Conservation (phyloP, 257 asterid genomes). For the Solanum dulcamara region DNA sequence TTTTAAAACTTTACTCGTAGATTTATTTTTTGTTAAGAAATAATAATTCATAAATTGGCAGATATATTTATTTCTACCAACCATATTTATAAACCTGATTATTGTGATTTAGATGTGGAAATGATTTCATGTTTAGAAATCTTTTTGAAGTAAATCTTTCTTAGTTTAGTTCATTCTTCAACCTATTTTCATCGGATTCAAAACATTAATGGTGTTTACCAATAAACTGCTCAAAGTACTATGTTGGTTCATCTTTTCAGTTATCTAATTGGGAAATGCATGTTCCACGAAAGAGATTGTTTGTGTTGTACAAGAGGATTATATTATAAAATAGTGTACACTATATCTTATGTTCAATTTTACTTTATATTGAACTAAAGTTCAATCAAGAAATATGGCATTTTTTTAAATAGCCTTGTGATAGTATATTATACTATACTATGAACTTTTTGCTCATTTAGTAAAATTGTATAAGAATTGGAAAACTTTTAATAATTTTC, state of each 20-base stretch:
- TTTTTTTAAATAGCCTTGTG: too few relatives aligned
- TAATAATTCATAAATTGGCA: too few relatives aligned
- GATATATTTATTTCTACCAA: too few relatives aligned
- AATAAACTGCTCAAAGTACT: background rate
- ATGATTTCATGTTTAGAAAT: background rate
- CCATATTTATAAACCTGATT: too few relatives aligned
- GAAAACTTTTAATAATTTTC: too few relatives aligned
- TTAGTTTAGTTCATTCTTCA: background rate
- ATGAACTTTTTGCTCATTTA: background rate
- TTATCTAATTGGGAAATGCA: background rate
- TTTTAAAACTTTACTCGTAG: too few relatives aligned
- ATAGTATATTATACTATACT: too few relatives aligned
- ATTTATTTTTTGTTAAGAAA: too few relatives aligned
- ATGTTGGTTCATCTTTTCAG: fast-evolving
- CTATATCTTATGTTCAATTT: background rate
- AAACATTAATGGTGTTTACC: background rate
- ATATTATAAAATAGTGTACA: background rate
- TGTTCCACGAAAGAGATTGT: background rate
- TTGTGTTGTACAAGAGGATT: background rate
- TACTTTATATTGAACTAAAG: too few relatives aligned
- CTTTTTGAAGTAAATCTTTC: background rate
- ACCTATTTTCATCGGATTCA: too few relatives aligned
- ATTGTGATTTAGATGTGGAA: background rate
- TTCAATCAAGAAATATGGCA: background rate
- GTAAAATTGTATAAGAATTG: too few relatives aligned